Percentiles rank a stretch among this genome's conserved stretches.
Evolutionary conservation across 495 filamentous ascomycete species (phyloP).

Genomic region (Podospora anserina): DNA sequence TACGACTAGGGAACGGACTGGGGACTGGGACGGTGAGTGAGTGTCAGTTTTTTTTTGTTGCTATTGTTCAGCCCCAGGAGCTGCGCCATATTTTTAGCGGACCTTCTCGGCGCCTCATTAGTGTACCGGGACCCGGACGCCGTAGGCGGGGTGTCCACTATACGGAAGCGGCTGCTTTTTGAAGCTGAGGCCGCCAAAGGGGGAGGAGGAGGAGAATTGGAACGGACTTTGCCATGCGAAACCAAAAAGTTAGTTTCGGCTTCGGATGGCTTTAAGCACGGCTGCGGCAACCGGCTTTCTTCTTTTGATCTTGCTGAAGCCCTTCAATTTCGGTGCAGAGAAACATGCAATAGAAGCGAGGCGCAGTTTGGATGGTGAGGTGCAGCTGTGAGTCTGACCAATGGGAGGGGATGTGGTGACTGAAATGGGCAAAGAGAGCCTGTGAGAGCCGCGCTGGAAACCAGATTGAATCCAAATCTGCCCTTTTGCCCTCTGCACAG

Average conservation of each 20-base stretch:
- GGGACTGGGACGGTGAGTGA: not conserved
- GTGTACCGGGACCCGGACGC: conserved; percentile 7
- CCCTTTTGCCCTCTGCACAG: conserved; percentile 6
- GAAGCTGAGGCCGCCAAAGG: too few species aligned
- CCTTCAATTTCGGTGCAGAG: conserved; percentile 7
- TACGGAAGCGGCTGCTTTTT: not conserved
- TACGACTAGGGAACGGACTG: not conserved
- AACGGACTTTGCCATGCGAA: not conserved
- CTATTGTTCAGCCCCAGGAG: conserved; percentile 14
- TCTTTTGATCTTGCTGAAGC: not conserved
- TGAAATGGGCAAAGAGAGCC: not conserved
- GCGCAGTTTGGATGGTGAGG: not conserved
- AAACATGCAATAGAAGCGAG: conserved; percentile 6
- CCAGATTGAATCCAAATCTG: conserved; percentile 11
- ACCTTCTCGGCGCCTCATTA: conserved; percentile 9
- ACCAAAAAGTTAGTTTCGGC: not conserved
- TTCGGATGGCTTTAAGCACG: conserved; percentile 7
- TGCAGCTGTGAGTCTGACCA: conserved; percentile 9
- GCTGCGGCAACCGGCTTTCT: conserved; percentile 10
- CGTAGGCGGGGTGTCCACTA: not conserved
- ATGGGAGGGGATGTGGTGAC: conserved; percentile 3
- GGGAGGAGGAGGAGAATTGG: not conserved
- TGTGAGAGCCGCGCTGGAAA: conserved; percentile 17
- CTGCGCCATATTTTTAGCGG: conserved; percentile 25
- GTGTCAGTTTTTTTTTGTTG: not conserved